These are phyloP conservation scores for Sequoiadendron giganteum DNA, from an alignment of 75 land plant species.

Conservation along the genomic window DNA sequence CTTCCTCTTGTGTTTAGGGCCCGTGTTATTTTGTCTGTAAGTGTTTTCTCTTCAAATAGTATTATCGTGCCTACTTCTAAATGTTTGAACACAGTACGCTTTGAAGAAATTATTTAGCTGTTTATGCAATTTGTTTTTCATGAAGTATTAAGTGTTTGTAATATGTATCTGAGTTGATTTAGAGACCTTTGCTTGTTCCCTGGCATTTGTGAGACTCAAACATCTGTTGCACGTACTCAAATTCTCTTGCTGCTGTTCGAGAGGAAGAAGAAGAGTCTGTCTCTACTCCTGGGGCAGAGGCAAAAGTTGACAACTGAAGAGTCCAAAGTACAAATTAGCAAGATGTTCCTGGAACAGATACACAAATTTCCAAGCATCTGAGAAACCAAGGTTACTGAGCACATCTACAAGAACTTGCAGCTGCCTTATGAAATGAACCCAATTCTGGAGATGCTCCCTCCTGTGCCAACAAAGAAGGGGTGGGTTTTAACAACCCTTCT, in stretches of 20 bases:
- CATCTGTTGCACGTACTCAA: not conserved
- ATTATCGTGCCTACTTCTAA: not conserved
- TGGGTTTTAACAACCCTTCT: no score
- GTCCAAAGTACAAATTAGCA: not conserved
- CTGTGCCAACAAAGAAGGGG: no score
- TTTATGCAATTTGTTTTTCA: not conserved
- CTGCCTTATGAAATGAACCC: no score
- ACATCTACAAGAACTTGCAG: not conserved
- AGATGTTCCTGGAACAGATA: not conserved
- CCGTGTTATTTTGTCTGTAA: slow-evolving; percentile 66
- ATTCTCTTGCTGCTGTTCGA: not conserved
- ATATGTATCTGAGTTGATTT: not conserved
- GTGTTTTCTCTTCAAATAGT: slow-evolving; percentile 16
- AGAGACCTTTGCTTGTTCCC: not conserved
- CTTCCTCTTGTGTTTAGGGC: slow-evolving; percentile 78
- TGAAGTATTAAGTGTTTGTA: not conserved
- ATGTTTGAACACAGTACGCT: not conserved
- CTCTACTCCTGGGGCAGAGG: not conserved
- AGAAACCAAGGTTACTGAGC: not conserved
- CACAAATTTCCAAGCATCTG: not conserved
- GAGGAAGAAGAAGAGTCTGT: not conserved
- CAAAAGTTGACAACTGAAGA: not conserved
- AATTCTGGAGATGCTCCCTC: no score
- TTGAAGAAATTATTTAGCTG: not conserved
- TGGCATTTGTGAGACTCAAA: not conserved